Base-by-base conservation (phyloP, 2,329 filamentous ascomycete species). In the Pseudogymnoascus sp. region DNA sequence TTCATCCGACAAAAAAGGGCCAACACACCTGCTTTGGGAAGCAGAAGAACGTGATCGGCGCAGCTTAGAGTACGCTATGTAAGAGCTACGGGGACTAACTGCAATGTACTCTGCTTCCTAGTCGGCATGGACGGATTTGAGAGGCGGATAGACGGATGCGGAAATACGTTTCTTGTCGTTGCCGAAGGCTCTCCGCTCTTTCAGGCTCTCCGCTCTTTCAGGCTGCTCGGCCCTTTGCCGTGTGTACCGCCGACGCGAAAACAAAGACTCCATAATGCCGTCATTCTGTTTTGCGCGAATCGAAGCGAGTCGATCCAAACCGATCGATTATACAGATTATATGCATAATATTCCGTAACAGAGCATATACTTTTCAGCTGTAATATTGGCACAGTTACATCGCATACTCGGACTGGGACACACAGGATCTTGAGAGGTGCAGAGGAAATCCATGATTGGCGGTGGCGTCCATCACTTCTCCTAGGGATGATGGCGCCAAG, bases 161-260 rank as follows among this genome's bases (percentile, higher is more conserved):
- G 47, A 56, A 56, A 56, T 56, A 56, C 26, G 47, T 33, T 33
- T 26, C 47, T 56, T 56, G 47, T 56, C 26, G 47, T 31, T 56
- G 47, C 47, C 26, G 47, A n/a, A 31, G 47, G 47, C 47, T 31
- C 47, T 53, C 47, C 47, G 47, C 47, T 53, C 47, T 53, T 53
- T 53, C n/a, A n/a, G 47, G 47, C 47, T 56, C 47, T 53, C 47
- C 47, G 47, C 47, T 53, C 47, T 53, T 53, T 53, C n/a, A n/a
- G 47, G 47, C 47, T 56, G 47, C 26, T 56, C 47, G 47, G 47
- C 47, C 47, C 47, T 56, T 56, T 56, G 47, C 47, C 47, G 47
- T 56, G 47, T 56, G 47, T 56, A 56, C 47, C 26, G 26, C 47
- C 47, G 47, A 56, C 14, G 4, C 47, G 44, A 53, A 14, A 56